phyloP scores from a whole-genome alignment of 345 rosid genomes.

The Dimocarpus longan region DNA sequence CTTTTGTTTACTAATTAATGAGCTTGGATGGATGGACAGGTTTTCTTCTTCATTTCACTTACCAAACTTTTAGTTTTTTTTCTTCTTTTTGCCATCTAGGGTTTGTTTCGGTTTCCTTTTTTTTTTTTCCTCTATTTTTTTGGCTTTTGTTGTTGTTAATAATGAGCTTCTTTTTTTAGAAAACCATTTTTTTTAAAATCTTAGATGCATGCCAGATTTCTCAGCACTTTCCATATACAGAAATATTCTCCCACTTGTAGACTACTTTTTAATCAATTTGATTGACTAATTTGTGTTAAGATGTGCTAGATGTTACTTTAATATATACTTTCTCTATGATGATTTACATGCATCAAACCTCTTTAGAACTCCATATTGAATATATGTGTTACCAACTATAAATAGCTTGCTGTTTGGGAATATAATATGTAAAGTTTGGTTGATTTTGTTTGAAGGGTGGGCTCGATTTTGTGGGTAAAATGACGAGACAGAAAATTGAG shows the following conservation, averaged over 20 bases:
- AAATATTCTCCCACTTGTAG: no score
- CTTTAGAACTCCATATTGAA: not conserved
- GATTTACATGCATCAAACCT: not conserved
- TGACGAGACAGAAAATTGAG: constrained; percentile 51
- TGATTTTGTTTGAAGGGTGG: constrained; percentile 4
- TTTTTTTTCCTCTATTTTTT: no score
- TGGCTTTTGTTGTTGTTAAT: no score
- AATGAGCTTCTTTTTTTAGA: no score
- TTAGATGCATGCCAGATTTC: no score
- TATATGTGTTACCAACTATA: no score
- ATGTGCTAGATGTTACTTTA: no score
- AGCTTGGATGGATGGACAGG: constrained; percentile 17
- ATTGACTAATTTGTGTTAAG: no score
- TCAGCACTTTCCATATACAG: no score
- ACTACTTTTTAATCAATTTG: no score
- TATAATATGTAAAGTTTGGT: not conserved
- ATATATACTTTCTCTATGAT: not conserved
- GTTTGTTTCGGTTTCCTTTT: constrained; percentile 5
- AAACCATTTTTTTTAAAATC: no score
- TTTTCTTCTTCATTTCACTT: not conserved
- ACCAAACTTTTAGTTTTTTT: not conserved
- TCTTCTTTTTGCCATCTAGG: constrained; percentile 14
- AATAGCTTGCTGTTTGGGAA: not conserved
- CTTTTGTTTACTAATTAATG: not conserved
- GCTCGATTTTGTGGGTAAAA: constrained; percentile 13